Percentiles rank a stretch among this genome's conserved stretches.
Evolutionary conservation across 2,329 filamentous ascomycete genomes (phyloP).

Genomic region (Colletotrichum phormii): DNA sequence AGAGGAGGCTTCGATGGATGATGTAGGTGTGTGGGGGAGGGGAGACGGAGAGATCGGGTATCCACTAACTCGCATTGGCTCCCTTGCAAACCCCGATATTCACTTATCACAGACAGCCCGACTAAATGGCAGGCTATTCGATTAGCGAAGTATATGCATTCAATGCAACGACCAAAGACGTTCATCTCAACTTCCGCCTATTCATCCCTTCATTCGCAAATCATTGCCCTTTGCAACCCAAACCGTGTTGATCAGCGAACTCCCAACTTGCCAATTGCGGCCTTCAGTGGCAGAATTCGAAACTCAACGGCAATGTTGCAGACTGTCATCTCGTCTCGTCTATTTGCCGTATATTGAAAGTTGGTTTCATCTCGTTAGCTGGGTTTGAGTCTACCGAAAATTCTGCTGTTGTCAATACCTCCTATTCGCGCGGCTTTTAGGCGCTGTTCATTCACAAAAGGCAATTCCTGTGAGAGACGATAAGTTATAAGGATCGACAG

Average conservation of each 20-base stretch:
- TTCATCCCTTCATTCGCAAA: background rate
- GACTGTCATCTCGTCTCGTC: too few relatives aligned
- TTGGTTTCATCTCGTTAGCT: background rate
- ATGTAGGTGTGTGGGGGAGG: background rate
- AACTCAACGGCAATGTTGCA: background rate
- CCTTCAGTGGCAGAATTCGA: too few relatives aligned
- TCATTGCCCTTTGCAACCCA: background rate
- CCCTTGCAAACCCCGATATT: background rate
- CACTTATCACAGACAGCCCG: background rate
- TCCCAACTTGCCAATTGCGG: background rate
- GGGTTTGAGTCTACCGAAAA: too few relatives aligned
- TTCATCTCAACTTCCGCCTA: conserved; percentile 9
- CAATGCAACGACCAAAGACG: background rate
- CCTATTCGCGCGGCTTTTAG: too few relatives aligned
- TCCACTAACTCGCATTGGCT: conserved; percentile 1
- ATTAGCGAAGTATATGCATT: background rate
- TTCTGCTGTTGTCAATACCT: too few relatives aligned
- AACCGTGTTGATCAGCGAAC: background rate
- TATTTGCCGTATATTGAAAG: background rate
- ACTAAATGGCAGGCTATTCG: background rate
- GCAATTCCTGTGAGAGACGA: too few relatives aligned
- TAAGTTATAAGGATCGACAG: conserved; percentile 22
- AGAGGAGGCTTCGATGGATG: conserved; percentile 5
- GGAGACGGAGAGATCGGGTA: conserved; percentile 8
- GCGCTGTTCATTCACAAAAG: too few relatives aligned